Evolutionary conservation across 2,329 filamentous ascomycete species (phyloP).

Genomic region (Orbilia ellipsospora): DNA sequence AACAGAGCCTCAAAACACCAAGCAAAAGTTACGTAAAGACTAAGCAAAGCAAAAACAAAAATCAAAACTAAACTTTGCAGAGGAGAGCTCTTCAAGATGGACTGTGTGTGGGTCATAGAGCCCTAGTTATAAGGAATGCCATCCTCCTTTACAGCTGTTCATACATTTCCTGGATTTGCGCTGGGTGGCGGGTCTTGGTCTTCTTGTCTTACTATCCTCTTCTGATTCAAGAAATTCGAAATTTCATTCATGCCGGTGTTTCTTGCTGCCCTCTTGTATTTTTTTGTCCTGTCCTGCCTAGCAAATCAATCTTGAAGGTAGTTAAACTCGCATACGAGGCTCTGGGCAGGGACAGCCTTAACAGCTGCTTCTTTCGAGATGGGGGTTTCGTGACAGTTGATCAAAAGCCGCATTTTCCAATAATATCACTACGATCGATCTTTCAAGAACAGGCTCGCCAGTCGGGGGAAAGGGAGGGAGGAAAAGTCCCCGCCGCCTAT

Average conservation of each 20-base stretch:
- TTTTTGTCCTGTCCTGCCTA: neutral
- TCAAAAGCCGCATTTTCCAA: neutral
- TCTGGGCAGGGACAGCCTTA: neutral
- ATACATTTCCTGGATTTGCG: neutral
- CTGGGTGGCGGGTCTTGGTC: neutral
- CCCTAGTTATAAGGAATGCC: constrained; percentile 1
- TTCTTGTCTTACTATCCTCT: neutral
- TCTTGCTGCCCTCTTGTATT: neutral
- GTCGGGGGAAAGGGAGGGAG: too few species aligned
- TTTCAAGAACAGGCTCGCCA: neutral
- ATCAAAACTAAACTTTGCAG: neutral
- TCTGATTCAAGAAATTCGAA: constrained; percentile 1
- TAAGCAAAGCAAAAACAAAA: neutral
- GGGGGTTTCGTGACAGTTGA: neutral
- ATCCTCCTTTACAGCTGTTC: constrained; percentile 2
- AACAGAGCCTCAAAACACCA: neutral
- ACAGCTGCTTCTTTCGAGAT: constrained; percentile 22
- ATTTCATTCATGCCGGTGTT: constrained; percentile 3
- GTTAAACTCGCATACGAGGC: neutral
- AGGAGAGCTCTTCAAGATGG: constrained; percentile 7
- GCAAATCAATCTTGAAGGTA: neutral
- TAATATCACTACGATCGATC: neutral
- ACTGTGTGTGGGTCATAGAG: constrained; percentile 5
- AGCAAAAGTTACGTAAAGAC: constrained; percentile 9
- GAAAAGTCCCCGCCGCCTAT: constrained; percentile 27